A percentile compares a stretch with the other conserved stretches of the same genome.
Conservation (phyloP, 208 protist species). For the Acanthamoeba castellanii region DNA sequence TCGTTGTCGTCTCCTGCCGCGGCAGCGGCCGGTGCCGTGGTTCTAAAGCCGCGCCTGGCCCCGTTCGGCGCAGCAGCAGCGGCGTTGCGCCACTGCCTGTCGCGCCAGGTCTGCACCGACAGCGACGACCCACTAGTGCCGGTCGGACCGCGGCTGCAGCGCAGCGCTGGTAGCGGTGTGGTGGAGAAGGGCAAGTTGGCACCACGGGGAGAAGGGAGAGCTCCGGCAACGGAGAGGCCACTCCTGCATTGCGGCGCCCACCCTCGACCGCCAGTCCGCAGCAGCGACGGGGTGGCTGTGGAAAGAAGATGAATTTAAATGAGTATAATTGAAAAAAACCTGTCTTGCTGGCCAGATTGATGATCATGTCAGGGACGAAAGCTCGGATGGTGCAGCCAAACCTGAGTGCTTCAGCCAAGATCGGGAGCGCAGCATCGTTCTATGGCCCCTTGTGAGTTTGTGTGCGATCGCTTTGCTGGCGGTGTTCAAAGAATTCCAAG, state of each 20-base stretch:
- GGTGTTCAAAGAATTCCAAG: neutral
- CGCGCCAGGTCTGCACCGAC: neutral
- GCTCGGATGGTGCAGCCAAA: neutral
- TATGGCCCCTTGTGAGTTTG: neutral
- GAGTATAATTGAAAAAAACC: too few relatives aligned
- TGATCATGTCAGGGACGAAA: neutral
- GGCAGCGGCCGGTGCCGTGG: neutral
- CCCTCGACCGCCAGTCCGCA: too few relatives aligned
- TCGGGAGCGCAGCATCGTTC: neutral
- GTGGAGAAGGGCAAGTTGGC: neutral
- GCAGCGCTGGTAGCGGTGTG: too few relatives aligned
- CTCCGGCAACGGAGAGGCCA: too few relatives aligned
- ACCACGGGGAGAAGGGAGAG: too few relatives aligned
- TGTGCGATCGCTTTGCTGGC: neutral
- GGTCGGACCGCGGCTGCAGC: too few relatives aligned
- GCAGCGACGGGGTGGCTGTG: neutral
- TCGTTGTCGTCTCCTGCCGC: neutral
- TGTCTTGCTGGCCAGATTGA: too few relatives aligned
- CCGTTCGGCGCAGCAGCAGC: neutral
- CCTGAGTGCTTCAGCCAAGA: neutral
- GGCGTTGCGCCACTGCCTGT: neutral
- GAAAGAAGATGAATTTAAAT: neutral
- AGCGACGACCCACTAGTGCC: neutral
- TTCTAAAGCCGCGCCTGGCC: neutral
- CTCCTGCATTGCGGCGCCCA: too few relatives aligned